Percentiles rank a stretch among this genome's conserved stretches.
These are phyloP conservation scores for Chytriomyces confervae DNA, from an alignment of 192 early-diverging fungal genomes.

Conservation along the genomic window DNA sequence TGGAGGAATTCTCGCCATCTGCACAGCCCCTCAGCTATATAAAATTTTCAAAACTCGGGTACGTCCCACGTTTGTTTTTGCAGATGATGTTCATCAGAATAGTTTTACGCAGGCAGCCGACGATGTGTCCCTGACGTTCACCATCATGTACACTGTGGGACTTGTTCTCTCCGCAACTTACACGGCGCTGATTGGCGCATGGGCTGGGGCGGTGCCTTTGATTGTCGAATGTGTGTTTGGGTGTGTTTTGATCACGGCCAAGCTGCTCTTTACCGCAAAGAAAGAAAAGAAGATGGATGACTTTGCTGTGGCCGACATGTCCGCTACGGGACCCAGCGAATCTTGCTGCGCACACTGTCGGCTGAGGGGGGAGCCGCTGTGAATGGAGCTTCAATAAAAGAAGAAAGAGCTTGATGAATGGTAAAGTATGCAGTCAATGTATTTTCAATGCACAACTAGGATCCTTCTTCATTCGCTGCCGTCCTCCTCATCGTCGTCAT, in stretches of 20 bases:
- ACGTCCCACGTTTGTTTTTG: not conserved
- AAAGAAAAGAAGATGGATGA: slow-evolving; percentile 4
- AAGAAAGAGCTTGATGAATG: too few relatives aligned
- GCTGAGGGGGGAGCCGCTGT: not conserved
- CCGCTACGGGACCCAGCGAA: not conserved
- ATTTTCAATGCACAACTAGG: too few relatives aligned
- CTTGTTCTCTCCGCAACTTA: slow-evolving; percentile 5
- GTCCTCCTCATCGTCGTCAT: too few relatives aligned
- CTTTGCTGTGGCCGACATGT: not conserved
- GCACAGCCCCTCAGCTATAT: slow-evolving; percentile 8
- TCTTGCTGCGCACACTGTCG: not conserved
- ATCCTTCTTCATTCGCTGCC: too few relatives aligned
- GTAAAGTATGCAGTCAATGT: too few relatives aligned
- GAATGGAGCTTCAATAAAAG: too few relatives aligned
- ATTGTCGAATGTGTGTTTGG: slow-evolving; percentile 3
- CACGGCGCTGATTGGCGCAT: not conserved
- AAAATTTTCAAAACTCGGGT: slow-evolving; percentile 16
- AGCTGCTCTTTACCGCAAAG: slow-evolving; percentile 6
- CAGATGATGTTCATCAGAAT: not conserved
- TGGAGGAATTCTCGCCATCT: slow-evolving; percentile 2
- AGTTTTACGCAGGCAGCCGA: slow-evolving; percentile 1
- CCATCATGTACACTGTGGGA: slow-evolving; percentile 1
- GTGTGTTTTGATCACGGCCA: not conserved
- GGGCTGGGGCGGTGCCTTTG: slow-evolving; percentile 9
- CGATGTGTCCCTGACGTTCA: not conserved